These are phyloP conservation scores for Aspergillus brunneoviolaceus DNA, from an alignment of 2,329 filamentous ascomycete genomes.

Conservation along the genomic window DNA sequence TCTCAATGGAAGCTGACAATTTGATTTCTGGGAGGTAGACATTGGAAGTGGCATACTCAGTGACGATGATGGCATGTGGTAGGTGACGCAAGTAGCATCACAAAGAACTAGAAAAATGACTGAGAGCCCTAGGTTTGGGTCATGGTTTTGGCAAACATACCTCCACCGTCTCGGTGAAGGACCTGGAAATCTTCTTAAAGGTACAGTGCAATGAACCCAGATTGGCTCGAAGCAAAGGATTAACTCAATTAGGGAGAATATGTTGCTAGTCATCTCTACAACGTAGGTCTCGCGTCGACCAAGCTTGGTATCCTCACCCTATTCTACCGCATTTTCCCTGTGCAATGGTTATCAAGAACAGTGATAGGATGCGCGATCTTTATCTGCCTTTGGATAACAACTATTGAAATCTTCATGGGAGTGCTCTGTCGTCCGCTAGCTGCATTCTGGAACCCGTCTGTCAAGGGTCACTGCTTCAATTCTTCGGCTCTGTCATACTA, in stretches of 20 bases:
- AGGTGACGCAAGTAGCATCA: neutral
- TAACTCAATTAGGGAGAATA: constrained; percentile 2
- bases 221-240: neutral
- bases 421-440: constrained; percentile 5
- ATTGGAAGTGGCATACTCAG: constrained; percentile 5
- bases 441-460: constrained; percentile 5
- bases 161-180: neutral
- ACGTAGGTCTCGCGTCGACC: constrained; percentile 3
- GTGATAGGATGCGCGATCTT: constrained; percentile 4
- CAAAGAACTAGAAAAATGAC: neutral
- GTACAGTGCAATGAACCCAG: neutral
- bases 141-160: constrained; percentile 9
- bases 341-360: constrained; percentile 7
- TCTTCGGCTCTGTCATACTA: constrained; percentile 7
- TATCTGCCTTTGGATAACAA: constrained; percentile 5
- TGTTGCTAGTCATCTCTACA: constrained; percentile 10
- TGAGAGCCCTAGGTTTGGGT: neutral
- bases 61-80: constrained; percentile 3
- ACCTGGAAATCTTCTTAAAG: constrained; percentile 8
- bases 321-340: constrained; percentile 8
- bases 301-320: constrained; percentile 9
- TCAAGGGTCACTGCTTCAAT: constrained; percentile 10
- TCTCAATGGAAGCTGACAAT: neutral
- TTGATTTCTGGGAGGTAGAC: neutral
- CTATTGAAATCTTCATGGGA: constrained; percentile 8